Evolutionary conservation across 495 filamentous ascomycete species (phyloP), one percentile per base, ranked within the genome.

Genomic region (Aspergillus affinis): DNA sequence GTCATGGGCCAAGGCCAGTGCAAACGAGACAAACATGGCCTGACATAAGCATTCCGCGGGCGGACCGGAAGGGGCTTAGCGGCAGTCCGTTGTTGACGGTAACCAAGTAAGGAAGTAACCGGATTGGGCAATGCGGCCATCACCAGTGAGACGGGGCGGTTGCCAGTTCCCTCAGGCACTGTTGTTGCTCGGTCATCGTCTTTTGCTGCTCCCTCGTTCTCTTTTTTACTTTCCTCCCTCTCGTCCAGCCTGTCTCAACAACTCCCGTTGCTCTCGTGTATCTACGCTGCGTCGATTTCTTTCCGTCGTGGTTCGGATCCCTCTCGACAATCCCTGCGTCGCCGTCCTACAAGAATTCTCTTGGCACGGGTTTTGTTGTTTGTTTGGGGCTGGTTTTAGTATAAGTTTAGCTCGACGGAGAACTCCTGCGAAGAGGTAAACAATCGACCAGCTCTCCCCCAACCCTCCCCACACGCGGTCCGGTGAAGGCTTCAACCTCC

Each of bases 371-470:
- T 60, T 60, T 41, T 13, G 59, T 56, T 68, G 63, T 72, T 75
- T 70, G 65, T 70, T 70, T 70, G 61, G 68, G 63, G n/a, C 55
- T 48, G 27, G 59, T 58, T 59, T 63, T 65, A 65, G 59, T 65
- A 64, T 68, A 65, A 58, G 46, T 50, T 65, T 60, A 59, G 63
- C 61, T 65, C 53, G 53, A 56, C 23, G 32, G 58, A 50, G 61
- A 55, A 44, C 60, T 58, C 29, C 58, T 57, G 54, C 52, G n/a
- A 61, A 55, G 49, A 64, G 55, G 61, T 73, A 75, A 77, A 77
- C 73, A 75, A 71, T 57, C 57, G 51, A 54, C 62, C 36, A 29
- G 32, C 51, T 48, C 51, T 26, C 46, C 36, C 46, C 41, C 52
- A 54, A 58, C 26, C 50, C 50, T 45, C 55, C 57, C 52, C 54